Evolutionary conservation across 2,329 filamentous ascomycete species (phyloP).

Genomic region (Clonostachys chloroleuca): DNA sequence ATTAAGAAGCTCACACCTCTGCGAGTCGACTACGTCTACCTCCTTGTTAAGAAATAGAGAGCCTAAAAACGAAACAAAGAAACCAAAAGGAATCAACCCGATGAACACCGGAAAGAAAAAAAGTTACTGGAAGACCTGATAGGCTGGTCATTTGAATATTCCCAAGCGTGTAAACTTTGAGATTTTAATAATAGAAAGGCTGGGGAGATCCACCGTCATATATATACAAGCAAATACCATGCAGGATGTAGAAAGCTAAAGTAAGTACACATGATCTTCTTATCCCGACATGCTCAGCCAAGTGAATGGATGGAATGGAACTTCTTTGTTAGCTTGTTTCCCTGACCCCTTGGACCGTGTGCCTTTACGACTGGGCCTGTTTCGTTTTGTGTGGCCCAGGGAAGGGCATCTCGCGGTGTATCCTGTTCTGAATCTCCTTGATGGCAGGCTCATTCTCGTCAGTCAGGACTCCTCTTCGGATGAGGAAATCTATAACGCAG

Average conservation of each 20-base stretch:
- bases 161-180: too few relatives aligned
- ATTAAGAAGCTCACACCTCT: constrained; percentile 93
- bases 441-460: constrained; percentile 74
- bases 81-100: neutral
- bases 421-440: constrained; percentile 66
- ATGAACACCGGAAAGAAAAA: neutral
- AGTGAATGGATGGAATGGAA: too few relatives aligned
- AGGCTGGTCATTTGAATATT: too few relatives aligned
- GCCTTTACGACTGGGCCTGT: neutral
- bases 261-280: too few relatives aligned
- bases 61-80: neutral
- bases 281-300: too few relatives aligned
- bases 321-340: too few relatives aligned
- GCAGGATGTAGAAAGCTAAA: too few relatives aligned
- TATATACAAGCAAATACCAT: neutral
- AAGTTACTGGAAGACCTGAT: neutral
- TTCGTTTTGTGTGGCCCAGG: constrained; percentile 53
- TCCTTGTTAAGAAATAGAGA: constrained; percentile 82
- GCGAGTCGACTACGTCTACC: constrained; percentile 89
- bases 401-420: constrained; percentile 80
- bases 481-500: constrained; percentile 83
- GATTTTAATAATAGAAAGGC: too few relatives aligned
- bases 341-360: too few relatives aligned
- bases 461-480: constrained; percentile 78
- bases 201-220: too few relatives aligned